Evolutionary conservation across 228 moss, liverwort and hornwort species (phyloP).

Genomic region (Sphagnum magellanicum): DNA sequence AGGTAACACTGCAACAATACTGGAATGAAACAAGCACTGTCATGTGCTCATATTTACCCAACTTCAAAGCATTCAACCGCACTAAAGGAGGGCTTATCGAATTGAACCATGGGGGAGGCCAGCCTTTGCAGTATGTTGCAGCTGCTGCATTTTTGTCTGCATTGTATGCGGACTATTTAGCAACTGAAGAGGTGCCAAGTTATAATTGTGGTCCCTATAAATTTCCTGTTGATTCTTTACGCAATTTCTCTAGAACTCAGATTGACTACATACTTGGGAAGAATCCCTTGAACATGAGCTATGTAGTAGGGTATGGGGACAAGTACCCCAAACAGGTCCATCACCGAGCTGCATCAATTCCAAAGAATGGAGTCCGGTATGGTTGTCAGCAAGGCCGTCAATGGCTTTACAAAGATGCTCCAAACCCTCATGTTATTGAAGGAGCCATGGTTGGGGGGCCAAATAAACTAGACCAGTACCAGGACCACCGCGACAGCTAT

Average conservation of each 20-base stretch:
- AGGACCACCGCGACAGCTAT: slow-evolving; percentile 48
- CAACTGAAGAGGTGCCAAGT: slow-evolving; percentile 58
- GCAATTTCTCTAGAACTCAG: slow-evolving; percentile 68
- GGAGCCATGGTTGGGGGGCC: slow-evolving; percentile 97
- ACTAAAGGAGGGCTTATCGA: slow-evolving; percentile 76
- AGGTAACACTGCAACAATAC: slow-evolving; percentile 46
- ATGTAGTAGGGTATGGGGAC: slow-evolving; percentile 70
- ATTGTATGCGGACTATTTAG: slow-evolving; percentile 76
- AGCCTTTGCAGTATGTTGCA: slow-evolving; percentile 71
- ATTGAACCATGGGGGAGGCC: slow-evolving; percentile 47
- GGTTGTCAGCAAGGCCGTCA: slow-evolving; percentile 45
- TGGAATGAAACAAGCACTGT: slow-evolving; percentile 74
- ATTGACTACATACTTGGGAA: slow-evolving; percentile 81
- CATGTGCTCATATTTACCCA: slow-evolving; percentile 84
- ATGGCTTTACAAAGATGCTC: slow-evolving; percentile 33
- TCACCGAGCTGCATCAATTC: slow-evolving; percentile 82
- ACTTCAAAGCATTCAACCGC: slow-evolving; percentile 50
- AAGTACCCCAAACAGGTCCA: slow-evolving; percentile 86
- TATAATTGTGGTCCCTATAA: slow-evolving; percentile 49
- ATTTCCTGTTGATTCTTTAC: slow-evolving; percentile 36
- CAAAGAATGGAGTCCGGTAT: slow-evolving; percentile 36
- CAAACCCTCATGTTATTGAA: slow-evolving; percentile 39
- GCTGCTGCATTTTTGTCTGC: slow-evolving; percentile 76
- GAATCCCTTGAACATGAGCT: slow-evolving; percentile 76
- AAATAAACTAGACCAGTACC: slow-evolving; percentile 50